Base-by-base conservation (phyloP, 2,329 filamentous ascomycete genomes). In the Aureobasidium sp. region DNA sequence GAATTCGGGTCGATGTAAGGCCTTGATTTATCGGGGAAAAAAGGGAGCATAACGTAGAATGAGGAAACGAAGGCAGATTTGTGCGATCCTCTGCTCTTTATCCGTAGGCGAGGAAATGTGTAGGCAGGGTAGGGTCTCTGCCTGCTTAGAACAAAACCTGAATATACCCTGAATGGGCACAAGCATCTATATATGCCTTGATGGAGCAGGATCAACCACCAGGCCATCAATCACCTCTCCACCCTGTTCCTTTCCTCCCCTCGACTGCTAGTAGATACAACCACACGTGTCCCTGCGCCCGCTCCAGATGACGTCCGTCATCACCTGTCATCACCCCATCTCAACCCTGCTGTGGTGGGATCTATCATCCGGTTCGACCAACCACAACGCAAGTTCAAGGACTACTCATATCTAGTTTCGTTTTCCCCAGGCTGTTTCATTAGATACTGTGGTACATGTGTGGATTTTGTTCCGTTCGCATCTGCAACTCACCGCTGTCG, bases 251-350 rank as follows among this genome's bases (percentile, higher is more conserved):
- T 13, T n/a, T n/a, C 23, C 17, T 27, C 35, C 45, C 23, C 35
- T 54, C 23, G 17, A 29, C 37, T 31, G 6, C 40, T 17, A 43
- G 27, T n/a, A 33, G 35, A 43, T 38, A 11, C 40, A 46, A 33
- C 13, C 43, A 38, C 33, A 57, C 42, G 43, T 29, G 35, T 17
- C 51, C 42, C 33, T 15, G n/a, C 13, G 23, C 40, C 25, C 35
- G 33, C 49, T 25, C 51, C 9, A 35, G 19, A 46, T 49, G 31
- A 58, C 43, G 55, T 49, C 25, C 6, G 2, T n/a, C 31, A 40
- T 58, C 55, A 58, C 55, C 55, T 58, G 55, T 58, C 55, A 58
- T 58, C 55, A 58, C 55, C 55, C 55, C 55, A 58, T 35, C 17
- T 17, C 10, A 15, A 19, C 25, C 25, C 53, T 27, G 23, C 31